Evolutionary conservation across 2,329 filamentous ascomycete species (phyloP).

Genomic region (Colletotrichum melonis): DNA sequence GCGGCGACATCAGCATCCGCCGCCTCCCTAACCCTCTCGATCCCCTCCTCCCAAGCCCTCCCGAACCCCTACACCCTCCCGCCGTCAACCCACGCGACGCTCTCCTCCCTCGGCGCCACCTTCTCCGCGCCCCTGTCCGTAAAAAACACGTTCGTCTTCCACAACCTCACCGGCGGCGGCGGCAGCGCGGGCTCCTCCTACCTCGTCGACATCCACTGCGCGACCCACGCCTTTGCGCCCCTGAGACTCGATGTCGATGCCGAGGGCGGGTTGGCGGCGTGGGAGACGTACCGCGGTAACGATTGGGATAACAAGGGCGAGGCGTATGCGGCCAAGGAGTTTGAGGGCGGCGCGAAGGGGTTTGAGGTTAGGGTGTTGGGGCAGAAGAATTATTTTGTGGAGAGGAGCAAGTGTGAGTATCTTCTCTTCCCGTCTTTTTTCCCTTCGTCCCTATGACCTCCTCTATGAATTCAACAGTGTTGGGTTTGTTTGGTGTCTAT

Average conservation of each 20-base stretch:
- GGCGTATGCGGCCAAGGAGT: slow-evolving; percentile 48
- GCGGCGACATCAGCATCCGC: slow-evolving; percentile 46
- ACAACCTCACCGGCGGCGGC: slow-evolving; percentile 66
- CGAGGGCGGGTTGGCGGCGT: slow-evolving; percentile 67
- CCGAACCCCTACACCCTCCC: slow-evolving; percentile 67
- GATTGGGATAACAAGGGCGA: slow-evolving; percentile 91
- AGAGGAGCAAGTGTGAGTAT: slow-evolving; percentile 79
- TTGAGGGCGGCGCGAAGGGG: slow-evolving; percentile 42
- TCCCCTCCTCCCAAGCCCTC: slow-evolving; percentile 50
- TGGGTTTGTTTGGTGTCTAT: too few relatives aligned
- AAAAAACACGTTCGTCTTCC: slow-evolving; percentile 80
- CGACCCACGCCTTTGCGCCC: slow-evolving; percentile 80
- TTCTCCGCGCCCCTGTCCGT: slow-evolving; percentile 72
- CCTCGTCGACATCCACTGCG: slow-evolving; percentile 82
- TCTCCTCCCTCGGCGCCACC: slow-evolving; percentile 53
- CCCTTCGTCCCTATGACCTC: background rate
- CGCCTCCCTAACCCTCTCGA: slow-evolving; percentile 58
- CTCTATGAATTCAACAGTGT: too few relatives aligned
- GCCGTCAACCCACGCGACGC: slow-evolving; percentile 74
- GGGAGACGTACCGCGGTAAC: slow-evolving; percentile 90
- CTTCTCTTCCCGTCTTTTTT: background rate
- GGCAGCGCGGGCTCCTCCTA: slow-evolving; percentile 69
- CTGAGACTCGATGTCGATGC: slow-evolving; percentile 79
- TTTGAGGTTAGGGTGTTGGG: slow-evolving; percentile 73
- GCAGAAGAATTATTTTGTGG: slow-evolving; percentile 80